These are phyloP conservation scores for Nepenthes gracilis DNA, from an alignment of 148 eudicot genomes.

Conservation along the genomic window DNA sequence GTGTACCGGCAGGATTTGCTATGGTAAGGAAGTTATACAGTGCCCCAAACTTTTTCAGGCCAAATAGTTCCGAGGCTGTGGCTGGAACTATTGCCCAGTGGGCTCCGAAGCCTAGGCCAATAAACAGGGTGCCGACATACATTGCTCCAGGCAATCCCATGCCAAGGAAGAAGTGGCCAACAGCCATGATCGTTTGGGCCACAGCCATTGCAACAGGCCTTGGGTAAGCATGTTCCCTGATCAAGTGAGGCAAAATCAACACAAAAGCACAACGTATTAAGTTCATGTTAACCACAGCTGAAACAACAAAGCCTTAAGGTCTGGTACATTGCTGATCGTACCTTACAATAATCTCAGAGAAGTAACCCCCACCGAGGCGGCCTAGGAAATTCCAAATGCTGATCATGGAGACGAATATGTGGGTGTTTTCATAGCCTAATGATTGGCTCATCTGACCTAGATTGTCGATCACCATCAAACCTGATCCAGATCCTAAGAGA, in stretches of 20 bases:
- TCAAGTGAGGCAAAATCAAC: neutral
- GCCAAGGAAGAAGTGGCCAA: conserved; percentile 75
- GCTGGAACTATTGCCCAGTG: conserved; percentile 98
- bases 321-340: conserved; percentile 9
- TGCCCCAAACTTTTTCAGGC: conserved; percentile 80
- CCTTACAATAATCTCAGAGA: conserved; percentile 85
- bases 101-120: conserved; percentile 94
- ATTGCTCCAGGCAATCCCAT: conserved; percentile 89
- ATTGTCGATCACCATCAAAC: conserved; percentile 91
- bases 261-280: too few relatives aligned
- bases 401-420: conserved; percentile 89
- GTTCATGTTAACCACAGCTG: neutral
- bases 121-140: conserved; percentile 68
- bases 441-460: conserved; percentile 96
- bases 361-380: conserved; percentile 92
- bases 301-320: neutral
- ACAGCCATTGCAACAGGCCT: conserved; percentile 72
- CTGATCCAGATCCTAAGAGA: conserved; percentile 83
- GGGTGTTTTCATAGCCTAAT: conserved; percentile 64
- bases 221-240: conserved; percentile 82
- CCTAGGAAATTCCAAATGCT: conserved; percentile 98
- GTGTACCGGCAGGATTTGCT: conserved; percentile 85
- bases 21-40: conserved; percentile 80
- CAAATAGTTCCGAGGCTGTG: conserved; percentile 87
- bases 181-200: conserved; percentile 71